Conservation (phyloP, 2,329 filamentous ascomycete genomes). For the Fusarium miscanthi region DNA sequence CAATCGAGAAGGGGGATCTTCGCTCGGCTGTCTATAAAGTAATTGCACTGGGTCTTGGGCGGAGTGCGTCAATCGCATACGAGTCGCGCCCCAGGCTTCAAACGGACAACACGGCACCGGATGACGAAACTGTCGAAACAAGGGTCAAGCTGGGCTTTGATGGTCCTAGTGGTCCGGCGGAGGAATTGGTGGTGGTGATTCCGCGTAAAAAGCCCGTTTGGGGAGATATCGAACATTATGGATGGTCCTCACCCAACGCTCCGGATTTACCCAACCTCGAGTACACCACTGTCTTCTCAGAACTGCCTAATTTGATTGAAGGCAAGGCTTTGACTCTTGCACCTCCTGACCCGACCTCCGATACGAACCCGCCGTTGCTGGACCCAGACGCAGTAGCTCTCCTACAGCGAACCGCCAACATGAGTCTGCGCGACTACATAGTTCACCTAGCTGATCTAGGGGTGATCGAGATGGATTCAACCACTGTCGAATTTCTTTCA, state of each 20-base stretch:
- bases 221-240: conserved; percentile 86
- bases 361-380: conserved; percentile 58
- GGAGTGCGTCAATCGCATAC: conserved; percentile 85
- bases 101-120: conserved; percentile 24
- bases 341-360: conserved; percentile 62
- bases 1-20: conserved; percentile 86
- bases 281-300: conserved; percentile 82
- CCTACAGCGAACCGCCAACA: conserved; percentile 75
- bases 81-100: conserved; percentile 58
- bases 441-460: conserved; percentile 74
- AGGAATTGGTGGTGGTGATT: conserved; percentile 60
- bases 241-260: conserved; percentile 86
- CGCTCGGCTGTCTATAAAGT: conserved; percentile 78
- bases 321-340: conserved; percentile 91
- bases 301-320: conserved; percentile 90
- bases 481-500: conserved; percentile 72
- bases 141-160: conserved; percentile 41
- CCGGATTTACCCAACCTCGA: conserved; percentile 82
- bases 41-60: conserved; percentile 76
- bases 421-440: conserved; percentile 85
- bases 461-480: conserved; percentile 61
- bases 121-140: conserved; percentile 30
- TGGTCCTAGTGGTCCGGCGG: conserved; percentile 53
- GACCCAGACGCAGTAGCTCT: conserved; percentile 76
- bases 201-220: conserved; percentile 68